These are phyloP conservation scores for Arthrobotrys sinensis DNA, from an alignment of 2,329 filamentous ascomycete genomes.

Conservation along the genomic window DNA sequence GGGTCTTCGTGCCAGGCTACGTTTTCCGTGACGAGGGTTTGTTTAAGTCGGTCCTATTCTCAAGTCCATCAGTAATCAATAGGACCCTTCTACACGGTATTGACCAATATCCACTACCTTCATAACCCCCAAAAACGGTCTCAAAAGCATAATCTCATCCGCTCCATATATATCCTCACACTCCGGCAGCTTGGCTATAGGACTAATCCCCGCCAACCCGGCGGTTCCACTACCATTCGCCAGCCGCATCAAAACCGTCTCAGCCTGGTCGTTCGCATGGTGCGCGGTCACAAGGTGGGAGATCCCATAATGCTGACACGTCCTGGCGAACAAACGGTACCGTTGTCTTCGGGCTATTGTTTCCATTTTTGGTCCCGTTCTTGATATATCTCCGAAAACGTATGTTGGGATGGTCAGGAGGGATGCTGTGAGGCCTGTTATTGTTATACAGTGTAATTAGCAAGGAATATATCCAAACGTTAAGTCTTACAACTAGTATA, in stretches of 20 bases:
- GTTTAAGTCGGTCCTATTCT: conserved; percentile 80
- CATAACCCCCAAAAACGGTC: conserved; percentile 60
- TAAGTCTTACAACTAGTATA: too few species aligned
- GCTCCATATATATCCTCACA: conserved; percentile 82
- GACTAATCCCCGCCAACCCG: conserved; percentile 80
- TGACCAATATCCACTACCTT: conserved; percentile 59
- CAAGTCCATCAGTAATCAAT: conserved; percentile 64
- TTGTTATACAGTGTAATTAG: neutral
- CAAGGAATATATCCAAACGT: neutral
- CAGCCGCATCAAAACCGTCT: conserved; percentile 88
- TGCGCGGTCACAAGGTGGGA: conserved; percentile 73
- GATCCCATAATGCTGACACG: conserved; percentile 27
- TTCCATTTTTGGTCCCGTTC: conserved; percentile 12
- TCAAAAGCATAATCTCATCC: conserved; percentile 69
- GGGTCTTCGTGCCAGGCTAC: conserved; percentile 86
- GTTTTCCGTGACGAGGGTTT: conserved; percentile 79
- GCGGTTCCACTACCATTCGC: conserved; percentile 76
- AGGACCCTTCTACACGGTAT: neutral
- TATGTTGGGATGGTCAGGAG: neutral
- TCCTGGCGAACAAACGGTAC: conserved; percentile 31
- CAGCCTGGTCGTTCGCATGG: conserved; percentile 90
- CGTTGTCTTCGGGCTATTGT: conserved; percentile 9
- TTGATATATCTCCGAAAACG: neutral
- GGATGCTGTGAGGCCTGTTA: neutral
- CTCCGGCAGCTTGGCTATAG: conserved; percentile 81